phyloP scores from a whole-genome alignment of 495 filamentous ascomycete genomes.

The Xanthoparmelia taractica region DNA sequence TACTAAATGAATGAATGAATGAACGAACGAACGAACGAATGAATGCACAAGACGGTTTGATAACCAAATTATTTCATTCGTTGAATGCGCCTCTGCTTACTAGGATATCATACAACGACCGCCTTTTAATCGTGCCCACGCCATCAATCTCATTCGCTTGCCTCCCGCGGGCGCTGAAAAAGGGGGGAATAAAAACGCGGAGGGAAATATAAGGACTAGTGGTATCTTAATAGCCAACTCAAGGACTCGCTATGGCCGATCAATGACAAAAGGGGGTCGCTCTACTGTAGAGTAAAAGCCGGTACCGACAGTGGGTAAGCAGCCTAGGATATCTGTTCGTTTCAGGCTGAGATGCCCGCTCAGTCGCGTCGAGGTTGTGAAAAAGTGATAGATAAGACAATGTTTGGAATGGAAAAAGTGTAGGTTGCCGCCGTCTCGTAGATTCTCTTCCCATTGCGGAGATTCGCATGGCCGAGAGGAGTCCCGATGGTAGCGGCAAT shows the following conservation, averaged over 20 bases:
- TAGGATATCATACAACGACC: conserved; percentile 4
- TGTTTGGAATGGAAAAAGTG: background rate
- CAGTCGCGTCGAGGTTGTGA: background rate
- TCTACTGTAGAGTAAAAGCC: background rate
- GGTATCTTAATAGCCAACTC: conserved; percentile 7
- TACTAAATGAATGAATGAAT: too few relatives aligned
- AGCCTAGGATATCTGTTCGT: background rate
- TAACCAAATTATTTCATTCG: background rate
- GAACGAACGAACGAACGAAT: too few relatives aligned
- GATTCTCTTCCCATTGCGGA: background rate
- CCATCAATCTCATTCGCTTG: background rate
- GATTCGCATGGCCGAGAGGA: background rate
- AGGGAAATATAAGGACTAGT: background rate
- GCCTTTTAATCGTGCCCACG: background rate
- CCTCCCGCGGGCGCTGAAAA: background rate
- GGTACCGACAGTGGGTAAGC: background rate
- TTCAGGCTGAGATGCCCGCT: conserved; percentile 5
- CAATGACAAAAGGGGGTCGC: background rate
- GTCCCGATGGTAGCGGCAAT: background rate
- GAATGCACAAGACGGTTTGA: background rate
- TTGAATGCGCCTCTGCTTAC: background rate
- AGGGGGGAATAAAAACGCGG: background rate
- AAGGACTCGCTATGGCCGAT: conserved; percentile 5
- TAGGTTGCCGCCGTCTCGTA: background rate
- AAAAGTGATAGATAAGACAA: background rate